Evolutionary conservation across 2,329 filamentous ascomycete species (phyloP), one percentile per base, ranked within the genome.

Genomic region (Clarireedia hainanense): DNA sequence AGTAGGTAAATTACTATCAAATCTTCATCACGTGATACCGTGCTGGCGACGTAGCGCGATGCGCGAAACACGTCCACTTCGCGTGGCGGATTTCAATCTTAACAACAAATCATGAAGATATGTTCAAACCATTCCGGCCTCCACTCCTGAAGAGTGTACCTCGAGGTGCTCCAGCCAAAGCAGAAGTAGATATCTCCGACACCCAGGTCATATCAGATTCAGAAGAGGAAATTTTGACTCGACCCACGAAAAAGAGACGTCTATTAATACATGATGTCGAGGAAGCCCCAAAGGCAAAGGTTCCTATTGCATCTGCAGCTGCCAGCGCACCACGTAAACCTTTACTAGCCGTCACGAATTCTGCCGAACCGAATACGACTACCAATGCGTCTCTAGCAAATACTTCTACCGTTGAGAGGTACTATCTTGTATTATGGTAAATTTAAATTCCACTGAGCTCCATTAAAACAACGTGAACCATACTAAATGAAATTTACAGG

Each of bases 401-500:
- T 42, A 26, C 47, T 30, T 14, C 27, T 7, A 48, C 36, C n/a
- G 37, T 57, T 7, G 67, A 69, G 52, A 64, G 62, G 30, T 70
- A 69, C 58, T 70, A 67, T 56, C 62, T 63, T 47, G 68, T 70
- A 5, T 53, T 69, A 56, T 70, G 68, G 68, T 68, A 57, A 27
- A 24, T 37, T 17, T 68, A 57, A 27, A 24, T 37, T 17, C 17
- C 15, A 46, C 17, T 24, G n/a, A 14, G 12, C 30, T 34, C 30
- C 30, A 34, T 12, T 23, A 12, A 23, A 20, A n/a, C 23, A 23
- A 5, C 7, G 42, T 14, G 42, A 24, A 26, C 10, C 23, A 6
- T 36, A 43, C 39, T 45, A 15, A 27, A 5, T 36, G 24, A 4
- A 27, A 26, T 42, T 30, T 39, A 17, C 15, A 82, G 81, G 85